phyloP scores from a whole-genome alignment of 2,329 filamentous ascomycete species.

The Zalaria sp. region DNA sequence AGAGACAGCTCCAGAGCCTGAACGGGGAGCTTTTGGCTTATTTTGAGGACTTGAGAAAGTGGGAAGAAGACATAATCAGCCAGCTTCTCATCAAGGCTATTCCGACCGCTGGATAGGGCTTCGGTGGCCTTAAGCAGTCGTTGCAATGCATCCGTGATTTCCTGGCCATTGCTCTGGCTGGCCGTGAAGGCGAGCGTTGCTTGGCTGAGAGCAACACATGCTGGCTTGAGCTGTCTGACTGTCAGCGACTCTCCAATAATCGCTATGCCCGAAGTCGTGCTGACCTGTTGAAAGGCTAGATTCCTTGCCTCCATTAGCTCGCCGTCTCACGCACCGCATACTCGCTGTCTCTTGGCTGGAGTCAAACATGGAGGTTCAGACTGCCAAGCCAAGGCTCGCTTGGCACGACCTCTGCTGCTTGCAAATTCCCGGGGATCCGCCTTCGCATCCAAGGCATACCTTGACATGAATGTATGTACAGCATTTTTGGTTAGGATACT shows the following conservation, averaged over 20 bases:
- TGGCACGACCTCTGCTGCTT: no score
- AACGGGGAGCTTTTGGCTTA: constrained; percentile 57
- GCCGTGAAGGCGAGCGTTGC: constrained; percentile 36
- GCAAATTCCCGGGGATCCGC: no score
- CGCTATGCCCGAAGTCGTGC: background rate
- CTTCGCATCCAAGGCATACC: no score
- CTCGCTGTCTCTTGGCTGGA: no score
- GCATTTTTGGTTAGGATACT: no score
- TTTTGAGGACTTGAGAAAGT: constrained; percentile 70
- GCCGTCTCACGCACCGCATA: no score
- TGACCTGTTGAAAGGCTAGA: constrained; percentile 24
- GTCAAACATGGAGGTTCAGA: no score
- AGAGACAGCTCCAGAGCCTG: constrained; percentile 62
- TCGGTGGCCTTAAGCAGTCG: constrained; percentile 28
- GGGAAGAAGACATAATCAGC: constrained; percentile 95
- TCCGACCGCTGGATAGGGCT: constrained; percentile 13
- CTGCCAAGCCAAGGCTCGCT: no score
- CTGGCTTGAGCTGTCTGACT: constrained; percentile 36
- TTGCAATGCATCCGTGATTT: constrained; percentile 35
- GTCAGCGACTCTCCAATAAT: background rate
- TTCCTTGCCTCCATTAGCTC: constrained; percentile 17
- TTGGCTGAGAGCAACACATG: constrained; percentile 45
- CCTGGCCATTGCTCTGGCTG: constrained; percentile 27
- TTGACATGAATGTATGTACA: no score
- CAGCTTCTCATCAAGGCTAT: constrained; percentile 59